Conservation (phyloP, 2,329 filamentous ascomycete species). For the Aspergillus bombycis region DNA sequence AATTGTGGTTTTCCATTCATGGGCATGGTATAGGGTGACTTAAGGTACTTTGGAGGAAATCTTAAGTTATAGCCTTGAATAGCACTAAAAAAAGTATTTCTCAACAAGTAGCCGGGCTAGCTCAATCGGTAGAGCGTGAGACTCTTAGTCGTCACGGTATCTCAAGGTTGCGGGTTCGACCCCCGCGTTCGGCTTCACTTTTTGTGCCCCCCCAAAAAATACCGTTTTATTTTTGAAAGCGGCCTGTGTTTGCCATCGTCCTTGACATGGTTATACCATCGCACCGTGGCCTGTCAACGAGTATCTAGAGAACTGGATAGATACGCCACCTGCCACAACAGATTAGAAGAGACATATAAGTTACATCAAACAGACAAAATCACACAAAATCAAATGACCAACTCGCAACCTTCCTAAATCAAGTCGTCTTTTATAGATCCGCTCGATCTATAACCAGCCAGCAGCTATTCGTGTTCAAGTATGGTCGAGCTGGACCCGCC, state of each 20-base stretch:
- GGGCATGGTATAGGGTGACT: too few species aligned
- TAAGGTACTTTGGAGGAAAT: too few species aligned
- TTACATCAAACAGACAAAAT: not conserved
- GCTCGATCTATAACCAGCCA: not conserved
- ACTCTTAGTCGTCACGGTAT: conserved; percentile 42
- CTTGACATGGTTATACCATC: not conserved
- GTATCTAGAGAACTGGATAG: not conserved
- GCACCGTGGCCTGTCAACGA: not conserved
- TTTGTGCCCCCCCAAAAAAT: not conserved
- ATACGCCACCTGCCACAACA: not conserved
- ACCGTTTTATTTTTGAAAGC: not conserved
- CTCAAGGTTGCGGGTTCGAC: conserved; percentile 47
- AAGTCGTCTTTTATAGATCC: not conserved
- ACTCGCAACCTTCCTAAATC: not conserved
- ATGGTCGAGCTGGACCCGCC: conserved; percentile 19
- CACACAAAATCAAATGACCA: not conserved
- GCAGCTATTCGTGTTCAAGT: conserved; percentile 1
- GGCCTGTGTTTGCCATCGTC: not conserved
- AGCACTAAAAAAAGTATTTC: too few species aligned
- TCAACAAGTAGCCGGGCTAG: conserved; percentile 8
- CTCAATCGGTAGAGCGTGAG: conserved; percentile 45
- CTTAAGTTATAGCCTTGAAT: too few species aligned
- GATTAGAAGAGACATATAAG: not conserved
- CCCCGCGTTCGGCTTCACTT: conserved; percentile 44
- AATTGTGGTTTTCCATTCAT: too few species aligned